phyloP scores from a whole-genome alignment of 2,329 filamentous ascomycete species.

The Fragosphaeria purpurea region DNA sequence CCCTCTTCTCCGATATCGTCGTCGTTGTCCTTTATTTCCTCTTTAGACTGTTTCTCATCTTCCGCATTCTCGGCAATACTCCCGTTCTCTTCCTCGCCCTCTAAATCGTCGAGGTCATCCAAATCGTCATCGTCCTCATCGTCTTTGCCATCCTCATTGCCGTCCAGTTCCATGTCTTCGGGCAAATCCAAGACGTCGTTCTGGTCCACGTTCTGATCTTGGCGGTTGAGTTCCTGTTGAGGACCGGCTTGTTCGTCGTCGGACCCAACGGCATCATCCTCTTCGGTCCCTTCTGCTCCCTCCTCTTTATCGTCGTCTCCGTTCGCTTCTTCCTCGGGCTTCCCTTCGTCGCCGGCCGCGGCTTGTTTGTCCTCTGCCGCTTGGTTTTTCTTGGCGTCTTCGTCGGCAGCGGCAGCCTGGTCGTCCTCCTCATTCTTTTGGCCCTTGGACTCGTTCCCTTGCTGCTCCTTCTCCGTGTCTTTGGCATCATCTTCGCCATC shows the following conservation, averaged over 20 bases:
- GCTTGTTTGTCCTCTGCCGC: conserved; percentile 47
- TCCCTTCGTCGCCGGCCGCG: conserved; percentile 44
- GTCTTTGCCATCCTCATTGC: conserved; percentile 59
- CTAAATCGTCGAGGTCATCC: conserved; percentile 47
- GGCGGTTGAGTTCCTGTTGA: conserved; percentile 47
- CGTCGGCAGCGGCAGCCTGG: conserved; percentile 44
- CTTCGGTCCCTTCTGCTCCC: conserved; percentile 32
- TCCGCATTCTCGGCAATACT: conserved; percentile 67
- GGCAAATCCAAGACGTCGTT: conserved; percentile 74
- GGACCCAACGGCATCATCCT: conserved; percentile 54
- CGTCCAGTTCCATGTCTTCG: conserved; percentile 79
- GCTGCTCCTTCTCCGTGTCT: conserved; percentile 72
- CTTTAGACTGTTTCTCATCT: conserved; percentile 42
- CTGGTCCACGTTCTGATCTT: conserved; percentile 69
- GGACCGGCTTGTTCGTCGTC: conserved; percentile 47
- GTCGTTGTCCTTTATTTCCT: conserved; percentile 57
- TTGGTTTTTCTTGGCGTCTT: conserved; percentile 48
- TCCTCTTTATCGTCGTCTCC: conserved; percentile 30
- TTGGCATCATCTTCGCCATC: conserved; percentile 74
- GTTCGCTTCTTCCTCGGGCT: conserved; percentile 31
- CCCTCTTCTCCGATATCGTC: conserved; percentile 28
- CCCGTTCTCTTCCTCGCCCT: conserved; percentile 71
- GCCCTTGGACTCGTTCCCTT: conserved; percentile 62
- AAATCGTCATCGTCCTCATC: conserved; percentile 45
- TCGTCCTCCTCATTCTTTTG: conserved; percentile 57